Conservation (phyloP, 2,329 filamentous ascomycete genomes). For the Elsinoe arachidis region DNA sequence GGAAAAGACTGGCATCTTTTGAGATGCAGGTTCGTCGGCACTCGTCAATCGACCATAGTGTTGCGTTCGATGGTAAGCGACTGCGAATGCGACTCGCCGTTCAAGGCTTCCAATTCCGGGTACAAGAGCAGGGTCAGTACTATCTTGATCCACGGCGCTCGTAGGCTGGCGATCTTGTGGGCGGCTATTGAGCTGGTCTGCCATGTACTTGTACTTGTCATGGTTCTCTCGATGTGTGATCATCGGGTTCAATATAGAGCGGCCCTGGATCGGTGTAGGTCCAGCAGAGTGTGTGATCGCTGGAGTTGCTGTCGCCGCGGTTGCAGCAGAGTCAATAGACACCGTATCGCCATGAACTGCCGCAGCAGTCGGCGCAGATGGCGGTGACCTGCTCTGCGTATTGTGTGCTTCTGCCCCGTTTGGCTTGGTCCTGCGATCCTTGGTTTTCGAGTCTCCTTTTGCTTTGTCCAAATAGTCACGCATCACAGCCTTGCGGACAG, state of each 20-base stretch:
- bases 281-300: neutral
- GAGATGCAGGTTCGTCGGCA: neutral
- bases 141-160: neutral
- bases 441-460: neutral
- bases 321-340: too few relatives aligned
- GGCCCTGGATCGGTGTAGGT: neutral
- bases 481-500: neutral
- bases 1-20: neutral
- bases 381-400: neutral
- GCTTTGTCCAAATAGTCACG: neutral
- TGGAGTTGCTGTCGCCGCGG: neutral
- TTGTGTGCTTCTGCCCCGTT: too few relatives aligned
- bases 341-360: too few relatives aligned
- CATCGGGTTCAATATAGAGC: neutral
- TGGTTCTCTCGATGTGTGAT: neutral
- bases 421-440: neutral
- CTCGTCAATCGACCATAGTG: neutral
- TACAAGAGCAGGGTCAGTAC: neutral
- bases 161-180: neutral
- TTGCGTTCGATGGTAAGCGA: neutral
- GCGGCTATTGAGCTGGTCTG: neutral
- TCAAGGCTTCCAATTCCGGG: neutral
- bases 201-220: neutral
- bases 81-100: neutral
- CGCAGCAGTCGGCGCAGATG: neutral